These are phyloP conservation scores for Trametes meyenii DNA, from an alignment of 768 basidiomycete species.

Conservation along the genomic window DNA sequence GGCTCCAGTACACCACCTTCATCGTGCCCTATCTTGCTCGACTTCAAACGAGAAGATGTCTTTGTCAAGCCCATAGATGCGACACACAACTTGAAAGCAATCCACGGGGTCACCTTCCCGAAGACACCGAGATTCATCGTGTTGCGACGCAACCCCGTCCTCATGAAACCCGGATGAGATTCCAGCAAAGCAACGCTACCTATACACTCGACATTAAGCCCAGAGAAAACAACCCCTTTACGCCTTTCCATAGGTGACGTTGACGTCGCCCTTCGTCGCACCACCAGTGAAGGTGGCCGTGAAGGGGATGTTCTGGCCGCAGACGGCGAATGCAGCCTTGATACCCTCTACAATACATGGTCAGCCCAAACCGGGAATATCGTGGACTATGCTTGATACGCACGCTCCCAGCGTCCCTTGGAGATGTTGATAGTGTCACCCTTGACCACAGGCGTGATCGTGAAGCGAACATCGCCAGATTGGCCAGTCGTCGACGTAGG, in stretches of 20 bases:
- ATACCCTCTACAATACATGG: slow-evolving; percentile 24
- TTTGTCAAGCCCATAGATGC: too few species aligned
- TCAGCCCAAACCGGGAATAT: neutral
- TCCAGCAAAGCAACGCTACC: neutral
- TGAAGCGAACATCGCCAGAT: slow-evolving; percentile 29
- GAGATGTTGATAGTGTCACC: slow-evolving; percentile 33
- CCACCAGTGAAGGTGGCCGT: slow-evolving; percentile 30
- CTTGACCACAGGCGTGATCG: slow-evolving; percentile 27
- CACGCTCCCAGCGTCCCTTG: slow-evolving; percentile 36
- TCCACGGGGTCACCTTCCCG: too few species aligned
- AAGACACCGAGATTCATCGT: too few species aligned
- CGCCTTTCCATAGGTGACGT: slow-evolving; percentile 20
- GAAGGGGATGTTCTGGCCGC: slow-evolving; percentile 33
- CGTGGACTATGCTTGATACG: neutral
- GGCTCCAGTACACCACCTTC: too few species aligned
- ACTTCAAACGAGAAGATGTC: too few species aligned
- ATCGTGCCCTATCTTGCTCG: too few species aligned
- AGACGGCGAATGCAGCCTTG: slow-evolving; percentile 31
- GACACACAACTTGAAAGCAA: neutral
- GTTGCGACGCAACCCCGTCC: neutral
- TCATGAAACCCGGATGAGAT: slow-evolving; percentile 7
- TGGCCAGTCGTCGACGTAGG: slow-evolving; percentile 30
- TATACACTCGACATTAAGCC: neutral
- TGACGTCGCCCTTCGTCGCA: slow-evolving; percentile 29
- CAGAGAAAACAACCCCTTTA: neutral